phyloP scores from a whole-genome alignment of 129 eudicot species.

The Centrapalus pauciflorus region DNA sequence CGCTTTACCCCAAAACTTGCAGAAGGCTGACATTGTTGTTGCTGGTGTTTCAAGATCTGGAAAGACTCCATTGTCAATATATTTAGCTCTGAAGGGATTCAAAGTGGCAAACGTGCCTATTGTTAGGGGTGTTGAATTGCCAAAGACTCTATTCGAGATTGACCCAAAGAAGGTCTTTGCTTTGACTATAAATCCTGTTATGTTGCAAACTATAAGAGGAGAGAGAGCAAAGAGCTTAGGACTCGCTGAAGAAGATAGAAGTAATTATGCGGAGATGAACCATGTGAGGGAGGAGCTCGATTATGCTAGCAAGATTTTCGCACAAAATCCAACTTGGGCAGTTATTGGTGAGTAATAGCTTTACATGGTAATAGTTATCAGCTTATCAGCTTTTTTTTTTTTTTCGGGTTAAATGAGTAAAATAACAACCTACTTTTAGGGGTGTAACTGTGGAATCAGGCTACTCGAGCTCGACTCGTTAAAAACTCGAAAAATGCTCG shows the following conservation, averaged over 20 bases:
- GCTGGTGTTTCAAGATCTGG: constrained; percentile 80
- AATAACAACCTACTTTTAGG: no score
- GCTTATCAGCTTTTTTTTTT: no score
- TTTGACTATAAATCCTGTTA: constrained; percentile 56
- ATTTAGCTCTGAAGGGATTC: constrained; percentile 70
- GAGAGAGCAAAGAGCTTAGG: constrained; percentile 65
- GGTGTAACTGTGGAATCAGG: no score
- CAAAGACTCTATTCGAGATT: constrained; percentile 48
- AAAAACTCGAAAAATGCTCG: no score
- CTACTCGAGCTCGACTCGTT: no score
- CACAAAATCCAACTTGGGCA: constrained; percentile 58
- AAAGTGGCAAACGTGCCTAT: constrained; percentile 75
- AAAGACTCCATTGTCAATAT: constrained; percentile 66
- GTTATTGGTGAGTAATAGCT: constrained; percentile 52
- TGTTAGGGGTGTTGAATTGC: constrained; percentile 51
- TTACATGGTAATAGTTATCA: not conserved
- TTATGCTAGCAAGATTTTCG: constrained; percentile 51
- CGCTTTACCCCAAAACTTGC: constrained; percentile 51
- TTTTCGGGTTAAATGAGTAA: no score
- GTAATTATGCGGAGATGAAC: constrained; percentile 50
- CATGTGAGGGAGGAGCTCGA: constrained; percentile 48
- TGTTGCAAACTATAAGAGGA: constrained; percentile 47
- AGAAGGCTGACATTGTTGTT: constrained; percentile 52
- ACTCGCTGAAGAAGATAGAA: constrained; percentile 30
- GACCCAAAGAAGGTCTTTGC: constrained; percentile 55